Evolutionary conservation across 306 rosid genomes (phyloP).

Genomic region (Begonia fuchsioides): DNA sequence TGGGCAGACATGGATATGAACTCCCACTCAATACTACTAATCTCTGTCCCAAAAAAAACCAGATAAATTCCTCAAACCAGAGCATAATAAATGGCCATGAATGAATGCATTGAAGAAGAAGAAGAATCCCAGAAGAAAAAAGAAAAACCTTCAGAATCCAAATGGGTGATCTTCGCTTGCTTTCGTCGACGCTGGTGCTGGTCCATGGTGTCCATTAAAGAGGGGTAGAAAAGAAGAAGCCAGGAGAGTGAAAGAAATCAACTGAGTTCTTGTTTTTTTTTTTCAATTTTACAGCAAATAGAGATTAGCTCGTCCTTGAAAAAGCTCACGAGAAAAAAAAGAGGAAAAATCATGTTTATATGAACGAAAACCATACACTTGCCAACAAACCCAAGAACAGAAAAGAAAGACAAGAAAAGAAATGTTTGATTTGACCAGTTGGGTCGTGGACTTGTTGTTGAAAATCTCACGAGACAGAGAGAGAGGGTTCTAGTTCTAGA

Average conservation of each 20-base stretch:
- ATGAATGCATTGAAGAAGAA: neutral
- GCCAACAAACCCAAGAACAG: too few relatives aligned
- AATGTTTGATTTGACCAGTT: conserved; percentile 13
- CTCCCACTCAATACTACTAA: conserved; percentile 13
- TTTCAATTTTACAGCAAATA: too few relatives aligned
- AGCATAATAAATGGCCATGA: neutral
- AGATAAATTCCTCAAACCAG: neutral
- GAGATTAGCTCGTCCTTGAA: too few relatives aligned
- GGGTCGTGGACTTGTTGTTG: conserved; percentile 15
- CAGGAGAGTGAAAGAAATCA: conserved; percentile 1
- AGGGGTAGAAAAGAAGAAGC: too few relatives aligned
- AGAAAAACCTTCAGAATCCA: conserved; percentile 9
- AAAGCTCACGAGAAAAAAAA: neutral
- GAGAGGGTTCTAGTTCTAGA: too few relatives aligned
- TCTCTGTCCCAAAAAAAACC: conserved; percentile 5
- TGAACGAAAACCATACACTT: too few relatives aligned
- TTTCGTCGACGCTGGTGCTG: conserved; percentile 4
- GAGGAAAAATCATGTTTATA: neutral
- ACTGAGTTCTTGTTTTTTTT: too few relatives aligned
- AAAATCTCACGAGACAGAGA: neutral
- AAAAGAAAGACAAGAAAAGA: neutral
- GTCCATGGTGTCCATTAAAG: conserved; percentile 4
- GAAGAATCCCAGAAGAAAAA: neutral
- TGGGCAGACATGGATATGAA: conserved; percentile 15
- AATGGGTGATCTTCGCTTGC: conserved; percentile 2